phyloP scores from a whole-genome alignment of 2,329 filamentous ascomycete genomes.

The Coniochaeta sp. region DNA sequence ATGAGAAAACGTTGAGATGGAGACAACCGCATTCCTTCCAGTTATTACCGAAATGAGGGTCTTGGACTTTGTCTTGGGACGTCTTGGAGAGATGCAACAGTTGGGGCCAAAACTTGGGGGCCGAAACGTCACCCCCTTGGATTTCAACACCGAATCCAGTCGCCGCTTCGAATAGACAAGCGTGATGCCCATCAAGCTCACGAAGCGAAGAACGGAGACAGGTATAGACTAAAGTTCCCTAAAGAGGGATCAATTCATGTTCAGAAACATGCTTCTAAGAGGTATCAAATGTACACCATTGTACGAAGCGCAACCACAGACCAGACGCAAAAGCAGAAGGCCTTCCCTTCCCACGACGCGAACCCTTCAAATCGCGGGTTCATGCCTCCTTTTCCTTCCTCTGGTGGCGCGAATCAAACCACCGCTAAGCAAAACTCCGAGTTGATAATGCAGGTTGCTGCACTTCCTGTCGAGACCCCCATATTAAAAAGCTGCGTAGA shows the following conservation, averaged over 20 bases:
- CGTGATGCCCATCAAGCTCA: not conserved
- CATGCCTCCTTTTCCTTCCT: not conserved
- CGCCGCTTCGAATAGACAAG: not conserved
- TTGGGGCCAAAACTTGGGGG: not conserved
- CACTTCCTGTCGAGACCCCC: not conserved
- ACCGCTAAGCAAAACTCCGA: not conserved
- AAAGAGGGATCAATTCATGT: not conserved
- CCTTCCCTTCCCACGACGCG: not conserved
- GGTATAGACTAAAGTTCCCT: not conserved
- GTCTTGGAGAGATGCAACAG: not conserved
- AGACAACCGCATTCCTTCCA: not conserved
- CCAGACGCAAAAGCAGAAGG: not conserved
- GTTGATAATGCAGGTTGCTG: not conserved
- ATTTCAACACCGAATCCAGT: not conserved
- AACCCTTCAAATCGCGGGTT: not conserved
- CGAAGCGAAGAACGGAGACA: not conserved
- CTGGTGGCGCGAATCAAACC: not conserved
- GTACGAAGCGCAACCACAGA: not conserved
- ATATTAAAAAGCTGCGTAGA: not conserved
- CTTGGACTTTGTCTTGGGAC: too few species aligned
- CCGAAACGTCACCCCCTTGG: not conserved
- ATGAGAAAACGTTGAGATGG: not conserved
- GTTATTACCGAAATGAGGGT: not conserved
- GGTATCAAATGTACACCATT: not conserved
- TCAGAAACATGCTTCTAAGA: not conserved